Base-by-base conservation (phyloP, 176 grass and related monocot genomes). In the Bonia amplexicaulis region DNA sequence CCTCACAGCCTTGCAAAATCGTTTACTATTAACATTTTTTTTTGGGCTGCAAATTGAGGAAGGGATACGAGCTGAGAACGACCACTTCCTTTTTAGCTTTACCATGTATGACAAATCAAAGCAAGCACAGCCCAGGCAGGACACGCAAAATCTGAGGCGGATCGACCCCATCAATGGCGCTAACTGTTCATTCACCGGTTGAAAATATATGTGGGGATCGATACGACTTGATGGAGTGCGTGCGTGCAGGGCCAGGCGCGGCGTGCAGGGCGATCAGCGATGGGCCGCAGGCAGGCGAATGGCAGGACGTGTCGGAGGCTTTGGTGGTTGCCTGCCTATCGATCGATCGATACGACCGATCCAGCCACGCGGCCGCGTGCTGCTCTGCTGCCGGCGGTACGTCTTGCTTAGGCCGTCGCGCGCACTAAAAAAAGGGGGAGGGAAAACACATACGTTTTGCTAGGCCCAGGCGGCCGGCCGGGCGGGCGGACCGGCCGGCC, bases 301-400 rank as follows among this genome's bases (percentile, higher is more conserved):
- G 48, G 64, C 64, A 81, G 64, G 48, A 27, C 47, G 22, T 81
- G 78, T 80, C 63, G 63, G 78, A 51, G 15, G 41, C 59, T 22
- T 15, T 22, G 60, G 41, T 3, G 17, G 51, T 80, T 35, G 11
- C 42, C 42, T 22, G 11, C 58, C n/a, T 1, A 5, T 61, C 9
- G 58, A n/a, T 59, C 22, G 57, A 25, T 12, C 57, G 58, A 60
- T 12, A 25, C 3, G 58, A 11, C n/a, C 20, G 54, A 55, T 16
- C 16, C 15, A 20, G 16, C 17, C 19, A n/a, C 0, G 57, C 17
- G 59, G 77, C 61, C 61, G 61, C 25, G 11, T 12, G 31, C 10
- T n/a, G n/a, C 60, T 25, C 57, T 60, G 47, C 9, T 12, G 58
- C 4, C 3, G 1, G 41, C 3, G 1, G 41, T 47, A 48, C 40